These are phyloP conservation scores for Ophiostoma sp. DNA, from an alignment of 2,329 filamentous ascomycete species.

Conservation along the genomic window DNA sequence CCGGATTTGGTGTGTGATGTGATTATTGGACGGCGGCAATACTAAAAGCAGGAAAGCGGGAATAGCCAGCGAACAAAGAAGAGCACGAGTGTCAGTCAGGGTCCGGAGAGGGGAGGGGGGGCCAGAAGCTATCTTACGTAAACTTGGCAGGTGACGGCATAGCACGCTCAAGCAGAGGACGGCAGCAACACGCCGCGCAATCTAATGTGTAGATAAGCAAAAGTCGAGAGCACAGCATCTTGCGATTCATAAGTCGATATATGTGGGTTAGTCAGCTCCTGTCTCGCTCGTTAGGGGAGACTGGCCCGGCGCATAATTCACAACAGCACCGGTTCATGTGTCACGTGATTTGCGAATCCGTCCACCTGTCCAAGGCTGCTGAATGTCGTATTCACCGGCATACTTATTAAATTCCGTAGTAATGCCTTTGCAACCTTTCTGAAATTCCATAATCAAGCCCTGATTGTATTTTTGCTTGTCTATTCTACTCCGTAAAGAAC, in stretches of 20 bases:
- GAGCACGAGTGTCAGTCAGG: not conserved
- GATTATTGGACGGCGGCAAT: not conserved
- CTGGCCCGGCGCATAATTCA: no score
- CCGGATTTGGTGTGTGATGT: not conserved
- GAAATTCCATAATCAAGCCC: no score
- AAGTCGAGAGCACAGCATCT: not conserved
- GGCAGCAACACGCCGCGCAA: not conserved
- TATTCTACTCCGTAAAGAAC: no score
- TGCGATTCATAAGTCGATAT: not conserved
- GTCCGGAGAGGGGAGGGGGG: not conserved
- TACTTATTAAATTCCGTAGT: no score
- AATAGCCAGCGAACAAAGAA: not conserved
- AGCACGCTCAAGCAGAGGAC: not conserved
- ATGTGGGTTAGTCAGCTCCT: no score
- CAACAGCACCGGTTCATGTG: no score
- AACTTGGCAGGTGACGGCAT: not conserved
- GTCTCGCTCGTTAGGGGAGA: no score
- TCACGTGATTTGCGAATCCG: no score
- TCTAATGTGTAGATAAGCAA: not conserved
- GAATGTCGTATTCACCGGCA: no score
- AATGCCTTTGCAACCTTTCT: no score
- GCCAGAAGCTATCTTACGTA: not conserved
- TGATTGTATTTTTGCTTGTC: no score
- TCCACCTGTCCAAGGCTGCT: no score
- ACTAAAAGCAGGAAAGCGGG: not conserved